Base-by-base conservation (phyloP, 768 basidiomycete genomes). In the Cystobasidium onofrii region DNA sequence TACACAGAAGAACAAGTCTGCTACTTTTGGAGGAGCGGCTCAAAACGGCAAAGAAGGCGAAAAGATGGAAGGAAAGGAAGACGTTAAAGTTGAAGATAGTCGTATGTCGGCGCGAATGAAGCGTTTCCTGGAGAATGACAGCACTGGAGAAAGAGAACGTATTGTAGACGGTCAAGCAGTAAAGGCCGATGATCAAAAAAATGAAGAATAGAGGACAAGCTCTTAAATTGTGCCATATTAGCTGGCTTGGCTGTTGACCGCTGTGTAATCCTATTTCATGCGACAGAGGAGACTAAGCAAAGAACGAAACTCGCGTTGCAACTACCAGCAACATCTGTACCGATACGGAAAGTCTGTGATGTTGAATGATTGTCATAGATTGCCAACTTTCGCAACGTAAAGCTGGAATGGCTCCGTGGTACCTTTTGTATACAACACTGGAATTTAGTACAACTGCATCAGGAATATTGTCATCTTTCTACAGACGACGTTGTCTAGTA, bases 61-160 rank as follows among this genome's bases (percentile, higher is more conserved):
- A 17, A 73, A 33, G 12, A 25, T 60, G 29, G 66, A 61, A 33
- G 74, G 23, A 27, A 50, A 50, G 55, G 73, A 74, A 62, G 39
- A 74, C 29, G 71, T 61, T n/a, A 73, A 41, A 31, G 44, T 67
- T 29, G 54, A 71, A 54, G 69, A 71, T 20, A 60, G 46, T 31
- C 31, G 25, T 60, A 43, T 75, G 69, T 62, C 74, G 15, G 74
- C 74, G 13, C 3, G 74, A 15, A 63, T 75, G 74, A 75, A 75
- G 73, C 39, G 46, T 33, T 75, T 75, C 46, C 27, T 71, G 54
- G 69, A 71, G 55, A 73, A 43, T 29, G 73, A 55, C 12, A 17
- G 39, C 34, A 25, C 6, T 12, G 23, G 72, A 6, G 64, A 73
- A 4, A 33, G 34, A 31, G 64, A 74, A 43, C 43, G 46, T 20